A percentile compares a stretch with the other conserved stretches of the same genome.
These are phyloP conservation scores for Nyctanthes arbortristis DNA, from an alignment of 257 asterid genomes.

Conservation along the genomic window DNA sequence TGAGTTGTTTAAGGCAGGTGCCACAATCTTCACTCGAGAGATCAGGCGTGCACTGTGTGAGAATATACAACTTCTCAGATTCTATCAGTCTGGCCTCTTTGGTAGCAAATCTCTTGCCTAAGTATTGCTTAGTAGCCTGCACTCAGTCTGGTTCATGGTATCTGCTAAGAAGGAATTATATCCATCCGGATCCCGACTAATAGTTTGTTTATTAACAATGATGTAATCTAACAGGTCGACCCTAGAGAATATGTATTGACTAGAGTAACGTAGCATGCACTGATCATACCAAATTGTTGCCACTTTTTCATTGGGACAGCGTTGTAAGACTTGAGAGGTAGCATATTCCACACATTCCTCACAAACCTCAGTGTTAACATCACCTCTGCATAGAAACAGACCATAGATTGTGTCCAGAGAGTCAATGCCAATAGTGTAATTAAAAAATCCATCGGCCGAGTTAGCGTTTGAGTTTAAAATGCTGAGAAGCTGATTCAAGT, in stretches of 20 bases:
- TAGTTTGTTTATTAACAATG: background rate
- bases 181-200: background rate
- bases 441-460: background rate
- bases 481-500: slow-evolving; percentile 13
- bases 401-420: background rate
- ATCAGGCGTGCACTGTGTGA: slow-evolving; percentile 20
- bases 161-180: background rate
- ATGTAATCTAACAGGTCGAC: background rate
- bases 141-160: background rate
- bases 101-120: slow-evolving; percentile 7
- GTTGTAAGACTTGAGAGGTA: background rate
- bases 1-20: background rate
- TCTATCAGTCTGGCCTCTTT: background rate
- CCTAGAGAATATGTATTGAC: background rate
- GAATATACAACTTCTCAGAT: background rate
- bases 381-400: slow-evolving; percentile 13
- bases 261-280: slow-evolving; percentile 14
- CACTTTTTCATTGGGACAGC: background rate
- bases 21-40: background rate
- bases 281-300: slow-evolving; percentile 1
- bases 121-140: background rate
- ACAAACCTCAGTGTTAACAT: background rate
- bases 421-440: background rate
- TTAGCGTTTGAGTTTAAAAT: slow-evolving; percentile 8
- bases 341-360: background rate